phyloP scores from a whole-genome alignment of 176 grass and related monocot species.

The Zizania latifolia region DNA sequence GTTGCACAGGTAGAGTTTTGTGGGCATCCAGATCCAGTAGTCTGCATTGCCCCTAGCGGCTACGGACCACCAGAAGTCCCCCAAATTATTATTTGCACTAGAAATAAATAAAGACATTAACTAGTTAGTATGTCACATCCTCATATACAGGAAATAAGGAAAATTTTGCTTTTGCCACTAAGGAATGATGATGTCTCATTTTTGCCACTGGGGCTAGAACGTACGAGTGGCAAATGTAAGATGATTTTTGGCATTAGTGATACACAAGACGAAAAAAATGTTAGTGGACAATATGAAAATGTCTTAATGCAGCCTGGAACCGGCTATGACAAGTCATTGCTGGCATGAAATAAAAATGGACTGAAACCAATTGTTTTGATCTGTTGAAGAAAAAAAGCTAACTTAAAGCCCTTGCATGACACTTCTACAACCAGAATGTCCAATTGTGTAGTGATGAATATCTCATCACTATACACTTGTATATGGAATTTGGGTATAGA shows the following conservation, averaged over 20 bases:
- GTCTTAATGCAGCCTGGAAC: not conserved
- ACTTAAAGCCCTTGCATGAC: too few relatives aligned
- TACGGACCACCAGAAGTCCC: constrained; percentile 66
- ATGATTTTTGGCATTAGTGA: not conserved
- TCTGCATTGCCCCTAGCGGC: constrained; percentile 80
- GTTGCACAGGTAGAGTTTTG: constrained; percentile 64
- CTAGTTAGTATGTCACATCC: not conserved
- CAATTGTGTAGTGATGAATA: too few relatives aligned
- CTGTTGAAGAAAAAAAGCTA: too few relatives aligned
- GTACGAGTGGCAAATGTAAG: not conserved
- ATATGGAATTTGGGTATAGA: not conserved
- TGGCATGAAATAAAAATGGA: too few relatives aligned
- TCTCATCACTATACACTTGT: too few relatives aligned
- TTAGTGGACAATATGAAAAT: not conserved
- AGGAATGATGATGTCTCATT: not conserved
- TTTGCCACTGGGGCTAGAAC: not conserved
- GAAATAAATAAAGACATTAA: not conserved
- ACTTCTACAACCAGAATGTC: too few relatives aligned
- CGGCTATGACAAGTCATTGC: not conserved
- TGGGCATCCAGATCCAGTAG: constrained; percentile 58
- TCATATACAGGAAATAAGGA: not conserved
- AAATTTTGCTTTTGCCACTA: too few relatives aligned
- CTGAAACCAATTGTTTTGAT: too few relatives aligned
- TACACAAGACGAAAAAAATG: not conserved
- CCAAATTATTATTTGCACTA: not conserved